Base-by-base conservation (phyloP, 768 basidiomycete species). In the Ephemerocybe angulata region DNA sequence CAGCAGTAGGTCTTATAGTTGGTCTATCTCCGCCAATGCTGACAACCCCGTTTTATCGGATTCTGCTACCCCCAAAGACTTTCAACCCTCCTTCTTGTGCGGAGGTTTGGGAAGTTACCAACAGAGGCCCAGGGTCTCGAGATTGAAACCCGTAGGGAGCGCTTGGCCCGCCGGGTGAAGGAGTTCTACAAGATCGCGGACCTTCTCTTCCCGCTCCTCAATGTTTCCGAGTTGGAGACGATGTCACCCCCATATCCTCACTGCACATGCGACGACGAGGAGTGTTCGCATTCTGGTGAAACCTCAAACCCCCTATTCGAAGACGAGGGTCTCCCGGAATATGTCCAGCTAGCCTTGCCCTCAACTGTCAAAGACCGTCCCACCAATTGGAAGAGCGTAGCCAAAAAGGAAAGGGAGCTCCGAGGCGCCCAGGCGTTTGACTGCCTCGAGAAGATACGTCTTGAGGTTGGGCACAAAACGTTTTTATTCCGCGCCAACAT, bases 401-500 rank as follows among this genome's bases (percentile, higher is more conserved):
- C 41, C 19, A n/a, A 43, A 11, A 54, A 47, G n/a, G 46, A 29
- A 1, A 24, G 8, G 2, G 53, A 51, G 1, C 53, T 54, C 30
- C 44, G 52, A 4, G 42, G 49, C 19, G 40, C 33, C 3, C 37
- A 43, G 37, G 4, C 31, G 37, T 1, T n/a, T 49, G 27, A 31
- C 29, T 46, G 17, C 37, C 24, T 46, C 57, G 62, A 57, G 44
- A 15, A 8, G 53, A 62, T 54, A 46, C 41, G 41, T 19, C 7
- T 24, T 19, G 41, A 43, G n/a, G 55, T 59, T 28, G 43, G 58
- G 15, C 15, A 11, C 17, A 4, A 22, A 17, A 40, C 29, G 48
- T 30, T 13, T 6, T 29, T 19, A 33, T 28, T 8, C 19, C 29
- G 24, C 10, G 10, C 10, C n/a, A 43, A 43, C 41, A 43, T 43